Conservation (phyloP, 805 yeast genomes). For the Starmerella ratchasimensis region DNA sequence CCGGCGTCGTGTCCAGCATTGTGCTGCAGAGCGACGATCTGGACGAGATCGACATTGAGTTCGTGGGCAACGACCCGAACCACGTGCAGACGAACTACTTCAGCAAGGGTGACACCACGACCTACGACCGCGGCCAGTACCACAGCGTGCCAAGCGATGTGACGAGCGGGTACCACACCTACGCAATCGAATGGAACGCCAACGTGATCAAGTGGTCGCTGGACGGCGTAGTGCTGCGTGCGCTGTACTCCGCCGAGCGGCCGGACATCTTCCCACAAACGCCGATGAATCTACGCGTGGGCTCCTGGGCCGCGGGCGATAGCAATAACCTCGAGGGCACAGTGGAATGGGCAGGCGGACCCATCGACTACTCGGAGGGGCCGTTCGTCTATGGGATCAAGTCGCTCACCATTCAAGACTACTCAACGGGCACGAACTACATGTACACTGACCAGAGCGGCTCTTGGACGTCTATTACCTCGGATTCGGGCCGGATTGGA, state of each 20-base stretch:
- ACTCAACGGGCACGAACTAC: slow-evolving; percentile 36
- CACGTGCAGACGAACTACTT: slow-evolving; percentile 64
- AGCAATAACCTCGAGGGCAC: slow-evolving; percentile 41
- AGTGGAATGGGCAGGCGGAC: slow-evolving; percentile 62
- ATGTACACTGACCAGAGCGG: slow-evolving; percentile 32
- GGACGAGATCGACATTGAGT: slow-evolving; percentile 82
- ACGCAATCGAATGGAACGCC: slow-evolving; percentile 73
- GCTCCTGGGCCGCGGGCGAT: slow-evolving; percentile 42
- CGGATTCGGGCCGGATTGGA: slow-evolving; percentile 37
- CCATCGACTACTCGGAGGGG: slow-evolving; percentile 33
- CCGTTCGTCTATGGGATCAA: slow-evolving; percentile 50
- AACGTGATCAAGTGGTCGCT: slow-evolving; percentile 53
- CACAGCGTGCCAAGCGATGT: slow-evolving; percentile 44
- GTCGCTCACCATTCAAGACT: slow-evolving; percentile 43
- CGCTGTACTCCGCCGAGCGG: slow-evolving; percentile 36
- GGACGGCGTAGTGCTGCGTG: slow-evolving; percentile 58
- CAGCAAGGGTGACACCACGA: slow-evolving; percentile 62
- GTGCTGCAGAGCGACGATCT: slow-evolving; percentile 71
- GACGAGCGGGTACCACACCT: slow-evolving; percentile 50
- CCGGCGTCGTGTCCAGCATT: slow-evolving; percentile 68
- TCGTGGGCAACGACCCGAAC: slow-evolving; percentile 66
- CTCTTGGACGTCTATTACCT: slow-evolving; percentile 29
- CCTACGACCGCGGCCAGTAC: slow-evolving; percentile 69
- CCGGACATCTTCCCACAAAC: slow-evolving; percentile 70
- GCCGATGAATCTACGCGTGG: slow-evolving; percentile 64